phyloP scores from a whole-genome alignment of 2,329 filamentous ascomycete genomes.

The Amesomyces nigricolor region DNA sequence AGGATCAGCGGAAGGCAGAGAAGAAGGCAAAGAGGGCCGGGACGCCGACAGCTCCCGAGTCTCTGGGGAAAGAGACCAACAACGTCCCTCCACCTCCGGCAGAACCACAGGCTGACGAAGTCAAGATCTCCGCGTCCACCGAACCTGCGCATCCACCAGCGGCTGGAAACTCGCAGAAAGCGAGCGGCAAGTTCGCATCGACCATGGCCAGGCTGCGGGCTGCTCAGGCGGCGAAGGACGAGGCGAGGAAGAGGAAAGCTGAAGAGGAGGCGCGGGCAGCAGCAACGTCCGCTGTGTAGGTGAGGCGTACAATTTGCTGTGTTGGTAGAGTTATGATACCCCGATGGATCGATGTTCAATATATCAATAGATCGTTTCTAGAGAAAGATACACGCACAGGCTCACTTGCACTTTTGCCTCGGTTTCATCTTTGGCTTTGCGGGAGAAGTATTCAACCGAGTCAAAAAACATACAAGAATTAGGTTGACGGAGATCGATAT shows the following conservation, averaged over 20 bases:
- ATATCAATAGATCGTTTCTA: not conserved
- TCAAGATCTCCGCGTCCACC: conserved; percentile 19
- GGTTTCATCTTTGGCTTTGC: too few species aligned
- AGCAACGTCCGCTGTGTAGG: not conserved
- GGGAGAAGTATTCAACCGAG: too few species aligned
- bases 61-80: not conserved
- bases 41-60: conserved; percentile 15
- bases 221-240: conserved; percentile 47
- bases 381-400: too few species aligned
- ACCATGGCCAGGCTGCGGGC: conserved; percentile 53
- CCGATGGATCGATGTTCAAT: not conserved
- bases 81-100: conserved; percentile 15
- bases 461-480: too few species aligned
- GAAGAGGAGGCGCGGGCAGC: conserved; percentile 34
- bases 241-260: conserved; percentile 44
- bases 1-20: conserved; percentile 39
- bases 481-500: not conserved
- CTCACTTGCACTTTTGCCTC: too few species aligned
- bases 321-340: conserved; percentile 8
- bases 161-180: not conserved
- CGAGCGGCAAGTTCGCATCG: conserved; percentile 25
- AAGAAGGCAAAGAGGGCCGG: conserved; percentile 25
- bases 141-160: not conserved
- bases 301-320: not conserved
- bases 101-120: conserved; percentile 35